Evolutionary conservation across 352 stramenopile species (phyloP).

Genomic region (Peronospora belbahrii): DNA sequence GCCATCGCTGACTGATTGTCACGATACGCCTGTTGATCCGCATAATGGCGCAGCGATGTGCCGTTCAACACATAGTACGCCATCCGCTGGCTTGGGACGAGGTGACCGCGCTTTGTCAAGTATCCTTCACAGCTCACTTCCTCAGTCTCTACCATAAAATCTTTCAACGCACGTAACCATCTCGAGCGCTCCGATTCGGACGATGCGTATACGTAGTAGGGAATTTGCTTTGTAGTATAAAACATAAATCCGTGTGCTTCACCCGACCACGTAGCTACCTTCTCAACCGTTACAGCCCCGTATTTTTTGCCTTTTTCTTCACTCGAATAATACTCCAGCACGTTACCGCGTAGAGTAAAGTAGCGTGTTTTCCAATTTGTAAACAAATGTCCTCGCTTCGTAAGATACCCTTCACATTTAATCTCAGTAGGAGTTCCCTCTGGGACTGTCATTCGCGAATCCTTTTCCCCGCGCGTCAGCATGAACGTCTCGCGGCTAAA

Average conservation of each 20-base stretch:
- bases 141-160: conserved; percentile 81
- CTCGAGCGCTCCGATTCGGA: conserved; percentile 67
- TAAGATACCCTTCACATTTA: conserved; percentile 76
- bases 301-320: conserved; percentile 84
- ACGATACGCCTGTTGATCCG: conserved; percentile 76
- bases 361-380: conserved; percentile 89
- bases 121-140: conserved; percentile 84
- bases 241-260: conserved; percentile 88
- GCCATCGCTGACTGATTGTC: conserved; percentile 81
- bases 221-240: conserved; percentile 84
- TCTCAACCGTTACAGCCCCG: conserved; percentile 78
- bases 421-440: conserved; percentile 54
- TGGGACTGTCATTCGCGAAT: conserved; percentile 44
- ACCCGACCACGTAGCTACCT: conserved; percentile 78
- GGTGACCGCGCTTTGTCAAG: conserved; percentile 76
- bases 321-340: conserved; percentile 78
- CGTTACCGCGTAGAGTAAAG: conserved; percentile 76
- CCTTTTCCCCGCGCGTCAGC: conserved; percentile 68
- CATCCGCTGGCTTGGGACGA: conserved; percentile 81
- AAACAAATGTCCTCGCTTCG: conserved; percentile 83
- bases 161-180: conserved; percentile 76
- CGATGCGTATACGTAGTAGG: conserved; percentile 85
- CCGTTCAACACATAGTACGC: conserved; percentile 84
- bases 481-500: conserved; percentile 71
- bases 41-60: conserved; percentile 73